These are phyloP conservation scores for Torulaspora indica DNA, from an alignment of 805 yeast genomes.

Conservation along the genomic window DNA sequence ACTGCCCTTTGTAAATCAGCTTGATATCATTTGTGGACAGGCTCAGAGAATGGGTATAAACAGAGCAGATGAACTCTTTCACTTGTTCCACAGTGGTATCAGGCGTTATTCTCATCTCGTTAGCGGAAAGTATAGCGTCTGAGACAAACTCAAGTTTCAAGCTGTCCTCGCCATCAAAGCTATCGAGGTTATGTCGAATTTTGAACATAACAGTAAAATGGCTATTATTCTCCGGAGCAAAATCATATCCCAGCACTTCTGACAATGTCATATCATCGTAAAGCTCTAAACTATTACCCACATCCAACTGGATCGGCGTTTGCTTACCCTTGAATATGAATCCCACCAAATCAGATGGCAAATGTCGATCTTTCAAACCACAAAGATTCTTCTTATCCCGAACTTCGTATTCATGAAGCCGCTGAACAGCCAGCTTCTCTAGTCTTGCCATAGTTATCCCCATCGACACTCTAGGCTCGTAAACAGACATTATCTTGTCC, in stretches of 20 bases:
- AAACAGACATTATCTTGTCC: conserved; percentile 15
- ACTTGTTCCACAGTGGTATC: conserved; percentile 29
- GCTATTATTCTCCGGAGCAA: conserved; percentile 32
- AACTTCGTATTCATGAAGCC: conserved; percentile 21
- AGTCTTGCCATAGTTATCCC: conserved; percentile 19
- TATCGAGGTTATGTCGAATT: conserved; percentile 23
- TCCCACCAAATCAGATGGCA: conserved; percentile 17
- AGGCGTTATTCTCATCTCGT: conserved; percentile 21
- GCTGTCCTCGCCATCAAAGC: conserved; percentile 9
- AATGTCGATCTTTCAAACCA: conserved; percentile 14
- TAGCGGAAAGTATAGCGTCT: conserved; percentile 21
- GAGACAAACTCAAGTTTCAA: conserved; percentile 25
- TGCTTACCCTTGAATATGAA: conserved; percentile 26
- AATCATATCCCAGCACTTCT: conserved; percentile 35
- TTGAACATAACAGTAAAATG: conserved; percentile 32
- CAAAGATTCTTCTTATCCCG: conserved; percentile 17
- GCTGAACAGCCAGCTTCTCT: conserved; percentile 15
- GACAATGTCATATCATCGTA: conserved; percentile 25
- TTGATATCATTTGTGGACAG: conserved; percentile 24
- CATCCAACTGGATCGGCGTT: conserved; percentile 11
- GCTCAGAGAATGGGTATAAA: conserved; percentile 23
- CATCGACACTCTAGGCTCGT: conserved; percentile 13
- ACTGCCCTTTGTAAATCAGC: conserved; percentile 29
- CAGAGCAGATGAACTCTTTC: conserved; percentile 27
- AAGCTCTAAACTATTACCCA: conserved; percentile 14